Percentiles rank a stretch among this genome's conserved stretches.
phyloP scores from a whole-genome alignment of 805 yeast species.

The Ogataea neopini region DNA sequence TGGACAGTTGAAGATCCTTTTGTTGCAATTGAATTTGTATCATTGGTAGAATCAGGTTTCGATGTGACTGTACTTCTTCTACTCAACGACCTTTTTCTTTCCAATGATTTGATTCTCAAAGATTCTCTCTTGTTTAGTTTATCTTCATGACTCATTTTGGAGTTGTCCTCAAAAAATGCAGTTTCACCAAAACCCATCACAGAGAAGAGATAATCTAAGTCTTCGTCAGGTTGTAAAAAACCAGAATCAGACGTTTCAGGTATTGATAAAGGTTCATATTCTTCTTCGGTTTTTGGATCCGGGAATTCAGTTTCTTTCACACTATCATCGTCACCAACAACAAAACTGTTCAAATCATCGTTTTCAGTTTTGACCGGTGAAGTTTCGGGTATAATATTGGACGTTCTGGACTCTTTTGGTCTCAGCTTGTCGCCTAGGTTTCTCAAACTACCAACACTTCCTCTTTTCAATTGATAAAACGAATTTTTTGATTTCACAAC shows the following conservation, averaged over 20 bases:
- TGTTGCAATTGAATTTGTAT: constrained; percentile 17
- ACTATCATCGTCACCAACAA: constrained; percentile 18
- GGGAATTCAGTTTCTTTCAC: background rate
- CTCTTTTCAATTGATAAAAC: constrained; percentile 1
- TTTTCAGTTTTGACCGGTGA: constrained; percentile 11
- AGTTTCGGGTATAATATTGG: background rate
- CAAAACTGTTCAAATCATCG: constrained; percentile 18
- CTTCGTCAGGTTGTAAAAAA: constrained; percentile 26
- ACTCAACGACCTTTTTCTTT: constrained; percentile 37
- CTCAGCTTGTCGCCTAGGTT: constrained; percentile 4
- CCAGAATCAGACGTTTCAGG: constrained; percentile 3
- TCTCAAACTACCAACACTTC: constrained; percentile 5
- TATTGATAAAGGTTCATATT: background rate
- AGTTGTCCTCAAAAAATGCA: constrained; percentile 32
- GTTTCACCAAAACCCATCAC: constrained; percentile 44
- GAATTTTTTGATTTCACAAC: background rate
- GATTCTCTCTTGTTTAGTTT: constrained; percentile 34
- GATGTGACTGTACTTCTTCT: constrained; percentile 29
- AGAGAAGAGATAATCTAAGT: constrained; percentile 40
- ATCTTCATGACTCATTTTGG: constrained; percentile 28
- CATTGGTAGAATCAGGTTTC: constrained; percentile 14
- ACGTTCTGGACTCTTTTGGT: background rate
- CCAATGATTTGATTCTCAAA: constrained; percentile 39
- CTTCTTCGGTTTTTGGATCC: background rate
- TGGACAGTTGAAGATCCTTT: constrained; percentile 18